A percentile compares a stretch with the other conserved stretches of the same genome.
These are phyloP conservation scores for Nyctanthes arbortristis DNA, from an alignment of 257 asterid species.

Conservation along the genomic window DNA sequence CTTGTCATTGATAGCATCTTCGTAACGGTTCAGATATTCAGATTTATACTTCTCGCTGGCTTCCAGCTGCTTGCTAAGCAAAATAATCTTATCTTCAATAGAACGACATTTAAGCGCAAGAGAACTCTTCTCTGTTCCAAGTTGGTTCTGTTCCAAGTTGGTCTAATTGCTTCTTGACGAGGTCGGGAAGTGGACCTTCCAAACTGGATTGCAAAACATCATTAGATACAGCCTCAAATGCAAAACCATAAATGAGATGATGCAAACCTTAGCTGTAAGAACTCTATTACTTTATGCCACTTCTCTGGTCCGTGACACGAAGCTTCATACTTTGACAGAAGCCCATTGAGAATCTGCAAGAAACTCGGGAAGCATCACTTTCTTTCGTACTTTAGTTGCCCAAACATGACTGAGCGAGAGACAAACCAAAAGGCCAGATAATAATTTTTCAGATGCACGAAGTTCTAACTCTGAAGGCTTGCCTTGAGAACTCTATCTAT, in stretches of 20 bases:
- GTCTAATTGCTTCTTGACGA: constrained; percentile 76
- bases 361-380: constrained; percentile 2
- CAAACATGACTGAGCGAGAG: background rate
- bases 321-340: constrained; percentile 72
- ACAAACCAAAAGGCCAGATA: background rate
- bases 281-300: constrained; percentile 71
- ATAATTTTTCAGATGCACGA: constrained; percentile 12
- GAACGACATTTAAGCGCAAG: constrained; percentile 80
- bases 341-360: constrained; percentile 78
- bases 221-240: constrained; percentile 23
- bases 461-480: constrained; percentile 23
- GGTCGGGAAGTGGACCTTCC: constrained; percentile 95
- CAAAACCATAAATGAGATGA: constrained; percentile 9
- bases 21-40: constrained; percentile 84
- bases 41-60: constrained; percentile 84
- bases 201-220: constrained; percentile 50
- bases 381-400: background rate
- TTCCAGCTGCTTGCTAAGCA: constrained; percentile 85
- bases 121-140: constrained; percentile 74
- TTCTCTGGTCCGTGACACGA: constrained; percentile 97
- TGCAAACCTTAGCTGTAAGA: constrained; percentile 82
- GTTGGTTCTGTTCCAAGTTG: constrained; percentile 78
- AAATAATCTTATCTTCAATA: constrained; percentile 67
- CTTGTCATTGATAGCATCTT: constrained; percentile 81
- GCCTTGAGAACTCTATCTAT: constrained; percentile 75